These are phyloP conservation scores for Aspergillus ibericus DNA, from an alignment of 2,329 filamentous ascomycete species.

Conservation along the genomic window DNA sequence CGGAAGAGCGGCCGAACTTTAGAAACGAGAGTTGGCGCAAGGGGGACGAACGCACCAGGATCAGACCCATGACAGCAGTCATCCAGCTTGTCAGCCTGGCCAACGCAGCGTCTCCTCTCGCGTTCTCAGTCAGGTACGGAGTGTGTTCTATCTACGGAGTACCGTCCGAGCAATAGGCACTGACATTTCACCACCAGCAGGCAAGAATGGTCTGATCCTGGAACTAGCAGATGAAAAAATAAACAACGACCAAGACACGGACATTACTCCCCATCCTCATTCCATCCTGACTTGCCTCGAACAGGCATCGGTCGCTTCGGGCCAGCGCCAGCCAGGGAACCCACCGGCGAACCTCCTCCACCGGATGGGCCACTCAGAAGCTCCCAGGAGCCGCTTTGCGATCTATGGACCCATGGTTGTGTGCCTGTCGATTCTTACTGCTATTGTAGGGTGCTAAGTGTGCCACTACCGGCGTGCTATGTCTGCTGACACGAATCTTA, in stretches of 20 bases:
- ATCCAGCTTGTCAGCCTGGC: not conserved
- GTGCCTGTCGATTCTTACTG: conserved; percentile 20
- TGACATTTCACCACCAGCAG: not conserved
- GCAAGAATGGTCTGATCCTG: not conserved
- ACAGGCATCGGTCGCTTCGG: conserved; percentile 2
- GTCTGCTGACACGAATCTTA: conserved; percentile 10
- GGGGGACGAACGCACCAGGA: not conserved
- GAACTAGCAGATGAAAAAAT: not conserved
- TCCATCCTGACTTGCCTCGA: not conserved
- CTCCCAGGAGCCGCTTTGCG: conserved; percentile 3
- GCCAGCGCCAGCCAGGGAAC: not conserved
- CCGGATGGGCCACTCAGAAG: not conserved
- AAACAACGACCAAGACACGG: not conserved
- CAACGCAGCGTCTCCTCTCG: no score
- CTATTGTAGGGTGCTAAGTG: conserved; percentile 6
- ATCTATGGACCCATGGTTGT: conserved; percentile 16
- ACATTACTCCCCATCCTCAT: not conserved
- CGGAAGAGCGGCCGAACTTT: not conserved
- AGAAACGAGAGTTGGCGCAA: not conserved
- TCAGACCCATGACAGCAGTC: not conserved
- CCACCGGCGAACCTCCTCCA: conserved; percentile 1
- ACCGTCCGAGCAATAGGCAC: not conserved
- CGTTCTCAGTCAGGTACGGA: no score
- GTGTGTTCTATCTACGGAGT: not conserved
- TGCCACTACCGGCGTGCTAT: conserved; percentile 5